Conservation (phyloP, 106 monocot species). For the Dendrobium nobile region DNA sequence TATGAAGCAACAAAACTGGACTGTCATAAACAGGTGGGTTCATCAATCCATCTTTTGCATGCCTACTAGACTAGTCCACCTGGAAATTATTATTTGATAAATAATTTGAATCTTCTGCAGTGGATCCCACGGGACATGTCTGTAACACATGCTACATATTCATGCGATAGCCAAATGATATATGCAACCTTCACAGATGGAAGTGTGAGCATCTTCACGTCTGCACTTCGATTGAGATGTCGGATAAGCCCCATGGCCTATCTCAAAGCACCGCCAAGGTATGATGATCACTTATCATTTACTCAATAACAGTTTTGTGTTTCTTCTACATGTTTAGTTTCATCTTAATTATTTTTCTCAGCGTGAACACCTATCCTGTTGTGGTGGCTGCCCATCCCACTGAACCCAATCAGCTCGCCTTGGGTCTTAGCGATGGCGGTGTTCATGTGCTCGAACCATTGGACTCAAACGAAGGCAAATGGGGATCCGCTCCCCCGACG, state of each 20-base stretch:
- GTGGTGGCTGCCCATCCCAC: conserved; percentile 47
- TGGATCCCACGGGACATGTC: conserved; percentile 18
- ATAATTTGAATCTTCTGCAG: not conserved
- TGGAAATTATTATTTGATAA: not conserved
- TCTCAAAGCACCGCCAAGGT: conserved; percentile 16
- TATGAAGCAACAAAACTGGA: conserved; percentile 35
- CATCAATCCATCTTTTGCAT: not conserved
- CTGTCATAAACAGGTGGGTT: conserved; percentile 36
- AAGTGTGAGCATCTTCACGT: conserved; percentile 20
- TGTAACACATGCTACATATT: conserved; percentile 23
- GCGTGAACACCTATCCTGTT: conserved; percentile 30
- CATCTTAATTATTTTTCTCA: not conserved
- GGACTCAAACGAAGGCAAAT: conserved; percentile 33
- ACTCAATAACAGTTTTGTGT: not conserved
- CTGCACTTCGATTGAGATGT: conserved; percentile 19
- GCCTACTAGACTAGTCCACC: not conserved
- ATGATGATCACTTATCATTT: not conserved
- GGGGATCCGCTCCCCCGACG: conserved; percentile 29
- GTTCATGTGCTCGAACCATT: conserved; percentile 51
- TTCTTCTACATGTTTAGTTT: not conserved
- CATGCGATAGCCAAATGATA: conserved; percentile 27
- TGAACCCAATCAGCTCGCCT: conserved; percentile 46
- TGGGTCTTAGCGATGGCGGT: conserved; percentile 54
- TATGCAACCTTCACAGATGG: conserved; percentile 22
- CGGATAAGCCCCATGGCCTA: conserved; percentile 20